These are phyloP conservation scores for Gossypium raimondii DNA, from an alignment of 345 rosid species.

Conservation along the genomic window DNA sequence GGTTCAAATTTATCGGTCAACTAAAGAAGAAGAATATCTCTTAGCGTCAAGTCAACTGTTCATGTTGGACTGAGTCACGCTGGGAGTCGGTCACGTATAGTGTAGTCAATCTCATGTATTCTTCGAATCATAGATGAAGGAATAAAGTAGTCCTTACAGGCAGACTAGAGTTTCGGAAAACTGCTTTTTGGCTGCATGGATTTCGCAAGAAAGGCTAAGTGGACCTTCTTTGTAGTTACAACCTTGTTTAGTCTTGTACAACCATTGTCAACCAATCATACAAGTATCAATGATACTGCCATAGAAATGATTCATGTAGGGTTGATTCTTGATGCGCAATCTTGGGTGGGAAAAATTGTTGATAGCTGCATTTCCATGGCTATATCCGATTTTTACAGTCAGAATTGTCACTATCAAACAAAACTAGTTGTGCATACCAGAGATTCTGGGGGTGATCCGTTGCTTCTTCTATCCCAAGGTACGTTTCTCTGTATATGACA, in stretches of 20 bases:
- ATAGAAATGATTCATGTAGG: neutral
- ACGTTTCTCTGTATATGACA: neutral
- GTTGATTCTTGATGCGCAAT: constrained; percentile 10
- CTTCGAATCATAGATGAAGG: too few species aligned
- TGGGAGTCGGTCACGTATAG: neutral
- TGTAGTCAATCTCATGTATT: too few species aligned
- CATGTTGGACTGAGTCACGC: neutral
- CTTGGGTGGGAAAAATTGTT: constrained; percentile 4
- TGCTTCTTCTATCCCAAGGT: constrained; percentile 11
- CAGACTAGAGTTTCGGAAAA: neutral
- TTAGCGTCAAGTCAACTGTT: too few species aligned
- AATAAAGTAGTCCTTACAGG: too few species aligned
- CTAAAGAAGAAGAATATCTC: too few species aligned
- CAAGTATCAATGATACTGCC: neutral
- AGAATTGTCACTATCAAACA: neutral
- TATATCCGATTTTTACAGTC: neutral
- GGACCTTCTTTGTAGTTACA: neutral
- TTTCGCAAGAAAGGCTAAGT: neutral
- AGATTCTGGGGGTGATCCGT: constrained; percentile 3
- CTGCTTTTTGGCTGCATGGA: neutral
- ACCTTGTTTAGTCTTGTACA: neutral
- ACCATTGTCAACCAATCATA: neutral
- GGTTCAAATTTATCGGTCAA: too few species aligned
- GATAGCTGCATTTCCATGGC: constrained; percentile 13
- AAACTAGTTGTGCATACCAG: neutral